These are phyloP conservation scores for Achlya hypogyna DNA, from an alignment of 352 stramenopile genomes.

Conservation along the genomic window DNA sequence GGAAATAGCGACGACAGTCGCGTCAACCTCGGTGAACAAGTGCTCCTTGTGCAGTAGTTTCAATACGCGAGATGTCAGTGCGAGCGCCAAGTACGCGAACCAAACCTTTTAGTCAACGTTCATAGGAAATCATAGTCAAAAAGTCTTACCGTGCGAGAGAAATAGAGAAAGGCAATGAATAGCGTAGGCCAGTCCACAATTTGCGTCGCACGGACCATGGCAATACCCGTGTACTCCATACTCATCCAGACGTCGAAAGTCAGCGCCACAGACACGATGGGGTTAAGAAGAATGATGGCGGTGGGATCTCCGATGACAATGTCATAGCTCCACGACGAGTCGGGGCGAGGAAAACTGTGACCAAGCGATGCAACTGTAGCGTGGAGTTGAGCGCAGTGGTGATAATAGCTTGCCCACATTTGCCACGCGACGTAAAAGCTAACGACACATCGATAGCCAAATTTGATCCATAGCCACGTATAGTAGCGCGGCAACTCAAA, in stretches of 20 bases:
- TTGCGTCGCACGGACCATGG: constrained; percentile 7
- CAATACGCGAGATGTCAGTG: neutral
- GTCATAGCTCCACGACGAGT: neutral
- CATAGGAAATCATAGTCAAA: neutral
- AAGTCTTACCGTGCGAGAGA: neutral
- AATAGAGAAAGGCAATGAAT: constrained; percentile 1
- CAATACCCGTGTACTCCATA: constrained; percentile 11
- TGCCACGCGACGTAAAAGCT: neutral
- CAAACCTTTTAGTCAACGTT: neutral
- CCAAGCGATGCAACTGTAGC: neutral
- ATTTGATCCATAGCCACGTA: neutral
- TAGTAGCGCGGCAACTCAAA: neutral
- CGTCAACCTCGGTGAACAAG: neutral
- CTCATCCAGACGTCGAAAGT: constrained; percentile 6
- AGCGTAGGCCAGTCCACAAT: neutral
- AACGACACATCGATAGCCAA: neutral
- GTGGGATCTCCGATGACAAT: neutral
- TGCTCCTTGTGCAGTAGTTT: neutral
- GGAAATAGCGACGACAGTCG: neutral
- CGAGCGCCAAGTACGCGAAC: neutral
- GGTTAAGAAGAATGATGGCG: neutral
- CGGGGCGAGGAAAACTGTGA: neutral
- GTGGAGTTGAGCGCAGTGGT: neutral
- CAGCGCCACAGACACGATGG: neutral
- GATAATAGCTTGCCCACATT: neutral